Base-by-base conservation (phyloP, 805 yeast genomes). In the Candida arabinofermentans region DNA sequence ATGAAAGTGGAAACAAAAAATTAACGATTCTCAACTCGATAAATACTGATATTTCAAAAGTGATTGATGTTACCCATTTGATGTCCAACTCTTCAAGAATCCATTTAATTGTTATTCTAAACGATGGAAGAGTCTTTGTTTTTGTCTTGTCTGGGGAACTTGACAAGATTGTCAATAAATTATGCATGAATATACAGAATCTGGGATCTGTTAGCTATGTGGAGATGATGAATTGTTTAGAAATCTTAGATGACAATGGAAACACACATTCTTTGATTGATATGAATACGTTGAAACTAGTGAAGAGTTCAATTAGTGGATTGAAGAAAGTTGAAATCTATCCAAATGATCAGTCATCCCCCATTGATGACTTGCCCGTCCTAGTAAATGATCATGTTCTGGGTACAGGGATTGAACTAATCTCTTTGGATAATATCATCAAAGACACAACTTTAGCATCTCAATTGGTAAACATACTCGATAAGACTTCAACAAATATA, bases 281-380 rank as follows among this genome's bases (percentile, higher is more conserved):
- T 24, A 12, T 48, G 19, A 24, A 37, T 12, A 31, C 42, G 6
- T 9, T 41, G 19, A 24, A 27, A 10, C 18, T 34, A 4, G 29
- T n/a, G n/a, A 14, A 30, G n/a, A n/a, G n/a, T n/a, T n/a, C n/a
- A n/a, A n/a, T n/a, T n/a, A n/a, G n/a, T 24, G 37, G 22, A 5
- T 21, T 26, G 16, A 12, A 19, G n/a, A 35, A 38, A 18, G 13
- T 39, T 16, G 39, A 47, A 18, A 34, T 47, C 7, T 47, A 26
- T 29, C 16, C 30, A 17, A 26, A 34, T 8, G 44, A 36, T 12
- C 38, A 32, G 14, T 24, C 24, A n/a, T 18, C 47, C 9, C 36
- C 35, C 10, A 34, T 49, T 24, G 55, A 48, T 5, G 55, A 49
- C 24, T 24, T 41, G 8, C 42, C 43, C 2, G 13, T 33, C 16